These are phyloP conservation scores for Lophiostoma macrostomum DNA, from an alignment of 495 filamentous ascomycete species.

Conservation along the genomic window DNA sequence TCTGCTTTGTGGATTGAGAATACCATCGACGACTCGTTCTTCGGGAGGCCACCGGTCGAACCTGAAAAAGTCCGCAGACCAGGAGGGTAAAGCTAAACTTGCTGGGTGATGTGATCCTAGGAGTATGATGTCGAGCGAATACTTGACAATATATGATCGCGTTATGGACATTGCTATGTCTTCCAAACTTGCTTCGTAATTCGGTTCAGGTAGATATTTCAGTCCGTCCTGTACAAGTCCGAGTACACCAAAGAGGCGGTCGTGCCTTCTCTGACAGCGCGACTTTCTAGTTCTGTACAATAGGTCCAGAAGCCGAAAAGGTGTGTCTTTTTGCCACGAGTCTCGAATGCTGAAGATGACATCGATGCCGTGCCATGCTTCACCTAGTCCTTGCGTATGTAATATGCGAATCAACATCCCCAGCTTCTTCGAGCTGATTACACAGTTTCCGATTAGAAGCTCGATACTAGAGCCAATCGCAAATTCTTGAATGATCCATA, in stretches of 20 bases:
- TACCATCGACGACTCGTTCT: too few relatives aligned
- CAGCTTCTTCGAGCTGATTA: too few relatives aligned
- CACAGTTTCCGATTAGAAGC: too few relatives aligned
- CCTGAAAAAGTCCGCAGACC: slow-evolving; percentile 5
- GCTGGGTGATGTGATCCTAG: background rate
- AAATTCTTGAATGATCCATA: too few relatives aligned
- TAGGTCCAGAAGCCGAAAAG: background rate
- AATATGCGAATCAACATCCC: too few relatives aligned
- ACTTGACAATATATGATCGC: slow-evolving; percentile 4
- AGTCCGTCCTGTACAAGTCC: background rate
- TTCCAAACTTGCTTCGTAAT: slow-evolving; percentile 2
- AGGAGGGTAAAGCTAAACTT: background rate
- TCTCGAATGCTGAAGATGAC: background rate
- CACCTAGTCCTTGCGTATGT: too few relatives aligned
- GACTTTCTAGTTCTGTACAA: background rate
- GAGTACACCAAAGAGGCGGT: slow-evolving; percentile 5
- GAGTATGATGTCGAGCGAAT: slow-evolving; percentile 7
- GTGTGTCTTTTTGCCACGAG: background rate
- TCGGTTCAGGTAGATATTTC: slow-evolving; percentile 5
- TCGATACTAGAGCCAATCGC: too few relatives aligned
- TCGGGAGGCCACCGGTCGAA: too few relatives aligned
- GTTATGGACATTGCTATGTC: background rate
- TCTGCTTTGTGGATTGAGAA: too few relatives aligned
- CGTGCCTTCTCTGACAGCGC: background rate
- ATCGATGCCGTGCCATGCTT: too few relatives aligned